Percentiles rank a stretch among this genome's conserved stretches.
These are phyloP conservation scores for Globisporangium rhizosaccharum DNA, from an alignment of 352 stramenopile genomes.

Conservation along the genomic window DNA sequence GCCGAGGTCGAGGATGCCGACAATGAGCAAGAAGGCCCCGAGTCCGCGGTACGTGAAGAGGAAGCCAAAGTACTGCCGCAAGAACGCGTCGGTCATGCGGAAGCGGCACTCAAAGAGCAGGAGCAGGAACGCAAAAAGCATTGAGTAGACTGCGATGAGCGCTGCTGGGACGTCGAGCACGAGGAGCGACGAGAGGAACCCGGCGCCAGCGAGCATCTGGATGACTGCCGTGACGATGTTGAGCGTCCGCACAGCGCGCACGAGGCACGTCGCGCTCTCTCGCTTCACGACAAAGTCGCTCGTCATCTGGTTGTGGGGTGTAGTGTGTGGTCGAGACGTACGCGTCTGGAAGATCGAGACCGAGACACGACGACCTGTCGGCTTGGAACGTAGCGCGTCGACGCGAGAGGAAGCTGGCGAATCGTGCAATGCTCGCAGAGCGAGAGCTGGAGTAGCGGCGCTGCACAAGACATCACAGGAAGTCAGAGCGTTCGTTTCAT, in stretches of 20 bases:
- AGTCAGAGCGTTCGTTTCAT: too few relatives aligned
- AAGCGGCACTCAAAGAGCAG: conserved; percentile 52
- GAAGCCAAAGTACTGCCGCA: conserved; percentile 58
- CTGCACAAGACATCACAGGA: too few relatives aligned
- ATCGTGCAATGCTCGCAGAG: not conserved
- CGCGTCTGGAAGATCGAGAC: not conserved
- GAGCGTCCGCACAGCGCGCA: conserved; percentile 24
- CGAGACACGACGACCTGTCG: too few relatives aligned
- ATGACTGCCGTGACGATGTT: conserved; percentile 39
- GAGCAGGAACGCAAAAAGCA: conserved; percentile 43
- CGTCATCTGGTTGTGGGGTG: not conserved
- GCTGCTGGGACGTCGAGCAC: conserved; percentile 28
- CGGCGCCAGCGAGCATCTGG: conserved; percentile 34
- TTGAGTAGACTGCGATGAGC: conserved; percentile 48
- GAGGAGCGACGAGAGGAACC: conserved; percentile 37
- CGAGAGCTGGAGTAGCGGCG: not conserved
- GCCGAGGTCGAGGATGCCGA: conserved; percentile 53
- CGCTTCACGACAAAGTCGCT: conserved; percentile 9
- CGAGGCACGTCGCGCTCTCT: conserved; percentile 24
- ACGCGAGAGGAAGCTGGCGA: too few relatives aligned
- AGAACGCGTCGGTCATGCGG: conserved; percentile 29
- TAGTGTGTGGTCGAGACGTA: not conserved
- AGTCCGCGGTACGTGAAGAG: conserved; percentile 51
- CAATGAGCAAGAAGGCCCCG: conserved; percentile 45
- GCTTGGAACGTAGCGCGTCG: too few relatives aligned